Percentiles rank a stretch among this genome's conserved stretches.
Evolutionary conservation across 257 asterid genomes (phyloP).

Genomic region (Anisodus tanguticus): DNA sequence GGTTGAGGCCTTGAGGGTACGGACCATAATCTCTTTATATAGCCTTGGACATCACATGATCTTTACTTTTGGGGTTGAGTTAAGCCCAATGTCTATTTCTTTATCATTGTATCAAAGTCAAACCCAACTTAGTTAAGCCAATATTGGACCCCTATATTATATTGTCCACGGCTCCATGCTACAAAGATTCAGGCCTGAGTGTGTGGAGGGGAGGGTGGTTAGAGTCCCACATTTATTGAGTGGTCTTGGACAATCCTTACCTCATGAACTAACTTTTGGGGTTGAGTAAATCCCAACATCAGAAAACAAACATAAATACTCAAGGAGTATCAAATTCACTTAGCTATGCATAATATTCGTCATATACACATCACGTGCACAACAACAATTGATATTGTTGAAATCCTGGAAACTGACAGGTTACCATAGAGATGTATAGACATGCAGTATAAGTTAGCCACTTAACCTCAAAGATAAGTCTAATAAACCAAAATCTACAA

Average conservation of each 20-base stretch:
- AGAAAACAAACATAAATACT: not conserved
- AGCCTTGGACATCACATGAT: not conserved
- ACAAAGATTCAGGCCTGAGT: not conserved
- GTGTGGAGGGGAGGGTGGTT: not conserved
- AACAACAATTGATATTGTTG: not conserved
- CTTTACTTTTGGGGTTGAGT: not conserved
- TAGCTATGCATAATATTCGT: not conserved
- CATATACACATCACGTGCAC: not conserved
- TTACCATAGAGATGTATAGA: slow-evolving; percentile 7
- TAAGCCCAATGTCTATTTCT: not conserved
- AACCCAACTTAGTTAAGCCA: not conserved
- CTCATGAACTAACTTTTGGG: not conserved
- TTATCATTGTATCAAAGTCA: not conserved
- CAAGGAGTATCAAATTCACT: slow-evolving; percentile 18
- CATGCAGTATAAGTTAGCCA: not conserved
- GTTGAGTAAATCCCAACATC: slow-evolving; percentile 22
- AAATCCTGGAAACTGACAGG: slow-evolving; percentile 2
- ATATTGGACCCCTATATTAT: not conserved
- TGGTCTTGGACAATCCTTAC: not conserved
- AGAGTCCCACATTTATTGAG: not conserved
- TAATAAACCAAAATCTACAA: not conserved
- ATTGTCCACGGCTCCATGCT: not conserved
- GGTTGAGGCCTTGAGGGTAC: not conserved
- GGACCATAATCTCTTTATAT: not conserved
- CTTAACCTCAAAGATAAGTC: slow-evolving; percentile 13